phyloP scores from a whole-genome alignment of 2,329 filamentous ascomycete genomes.

The Aureobasidium sp. region DNA sequence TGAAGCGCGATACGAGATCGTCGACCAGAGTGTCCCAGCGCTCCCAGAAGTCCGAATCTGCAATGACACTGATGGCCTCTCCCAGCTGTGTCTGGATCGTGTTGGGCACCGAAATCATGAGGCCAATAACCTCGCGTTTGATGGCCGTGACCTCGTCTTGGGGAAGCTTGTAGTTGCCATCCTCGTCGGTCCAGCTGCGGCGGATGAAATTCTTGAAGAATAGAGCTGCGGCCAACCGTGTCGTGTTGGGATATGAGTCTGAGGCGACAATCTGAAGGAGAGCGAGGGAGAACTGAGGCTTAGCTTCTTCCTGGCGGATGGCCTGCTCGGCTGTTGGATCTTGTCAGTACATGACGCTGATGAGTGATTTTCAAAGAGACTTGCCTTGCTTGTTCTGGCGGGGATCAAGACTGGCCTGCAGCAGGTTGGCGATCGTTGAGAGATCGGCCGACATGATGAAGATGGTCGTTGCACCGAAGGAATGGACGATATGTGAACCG shows the following conservation, averaged over 20 bases:
- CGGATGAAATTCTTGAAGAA: conserved; percentile 99
- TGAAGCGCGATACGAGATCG: conserved; percentile 84
- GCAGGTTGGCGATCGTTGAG: conserved; percentile 64
- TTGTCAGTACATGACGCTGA: neutral
- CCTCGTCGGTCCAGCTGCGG: conserved; percentile 89
- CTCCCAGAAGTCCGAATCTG: conserved; percentile 95
- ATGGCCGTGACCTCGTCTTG: conserved; percentile 77
- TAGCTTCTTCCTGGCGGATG: conserved; percentile 69
- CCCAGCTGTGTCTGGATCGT: conserved; percentile 89
- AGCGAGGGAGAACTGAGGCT: conserved; percentile 74
- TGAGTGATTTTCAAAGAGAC: conserved; percentile 18
- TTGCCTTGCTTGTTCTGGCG: conserved; percentile 81
- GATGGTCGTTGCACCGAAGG: neutral
- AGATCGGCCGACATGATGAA: conserved; percentile 51
- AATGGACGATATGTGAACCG: neutral
- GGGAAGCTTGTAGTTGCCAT: conserved; percentile 85
- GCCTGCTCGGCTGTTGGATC: conserved; percentile 63
- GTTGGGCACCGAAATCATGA: conserved; percentile 89
- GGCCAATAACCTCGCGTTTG: conserved; percentile 87
- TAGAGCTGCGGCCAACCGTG: conserved; percentile 76
- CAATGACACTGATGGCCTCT: conserved; percentile 93
- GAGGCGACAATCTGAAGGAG: conserved; percentile 87
- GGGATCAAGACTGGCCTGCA: conserved; percentile 85
- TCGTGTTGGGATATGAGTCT: conserved; percentile 62
- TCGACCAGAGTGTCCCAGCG: conserved; percentile 93